Evolutionary conservation across 495 filamentous ascomycete species (phyloP), one percentile per base, ranked within the genome.

Genomic region (Cenococcum geophilum): DNA sequence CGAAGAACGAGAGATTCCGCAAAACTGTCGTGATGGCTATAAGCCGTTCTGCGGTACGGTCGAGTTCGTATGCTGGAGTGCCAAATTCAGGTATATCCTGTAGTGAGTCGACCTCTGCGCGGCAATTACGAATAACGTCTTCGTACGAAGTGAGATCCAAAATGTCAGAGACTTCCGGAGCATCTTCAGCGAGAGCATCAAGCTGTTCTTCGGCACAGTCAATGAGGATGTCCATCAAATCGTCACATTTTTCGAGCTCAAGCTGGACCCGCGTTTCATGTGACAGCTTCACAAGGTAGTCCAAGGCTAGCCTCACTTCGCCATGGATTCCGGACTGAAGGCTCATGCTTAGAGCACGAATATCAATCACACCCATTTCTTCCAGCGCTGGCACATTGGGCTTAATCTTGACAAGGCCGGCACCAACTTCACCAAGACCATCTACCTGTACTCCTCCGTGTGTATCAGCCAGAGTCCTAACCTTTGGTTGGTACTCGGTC

Each of bases 1-100:
- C 88, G 68, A 76, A 78, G 69, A 95, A 96, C 0, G 93, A 96
- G 18, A 97, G 82, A 65, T 98, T 98, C 50, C 93, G 87, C 35
- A 98, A 73, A 58, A 96, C 91, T 0, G 91, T 96, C 8, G 91
- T 95, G 59, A 96, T 88, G 69, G 90, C 92, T 37, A 97, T 84
- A 21, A 98, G 74, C 63, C 86, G 83, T 68, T 97, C 93, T 0
- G 88, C 89, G 4, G 91, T 88, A 25, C 87, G 84, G 70, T 97
- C 89, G 4, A 96, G 80, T 25, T 92, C 83, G 70, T 95, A 91
- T 25, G 85, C 87, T 27, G 79, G 68, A n/a, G 85, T 85, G 5
- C 91, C 93, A 68, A 93, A 87, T 47, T 83, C 77, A 14, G 82
- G 81, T 32, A 87, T 79, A 45, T 88, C 84, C 55, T 86, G 83